Evolutionary conservation across 495 filamentous ascomycete species (phyloP), one percentile per base, ranked within the genome.

Genomic region (Aspergillus incahuasiensis): DNA sequence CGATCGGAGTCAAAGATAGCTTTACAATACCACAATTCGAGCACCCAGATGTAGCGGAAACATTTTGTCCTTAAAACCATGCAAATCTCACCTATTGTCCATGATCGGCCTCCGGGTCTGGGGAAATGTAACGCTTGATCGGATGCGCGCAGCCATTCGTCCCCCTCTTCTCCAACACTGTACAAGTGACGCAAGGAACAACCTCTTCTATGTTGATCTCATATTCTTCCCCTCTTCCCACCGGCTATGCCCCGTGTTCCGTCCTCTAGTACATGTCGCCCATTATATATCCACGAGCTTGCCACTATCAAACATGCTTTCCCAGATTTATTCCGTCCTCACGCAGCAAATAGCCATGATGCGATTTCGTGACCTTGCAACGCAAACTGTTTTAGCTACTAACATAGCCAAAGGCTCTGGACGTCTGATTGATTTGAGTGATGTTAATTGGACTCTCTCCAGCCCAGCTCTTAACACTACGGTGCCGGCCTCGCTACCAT

Each of bases 401-500:
- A 55, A 51, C 2, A 13, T 63, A 15, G 57, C 59, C 6, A 18
- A 53, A 21, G 55, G 54, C 6, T 52, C 60, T 1, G 67, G 55
- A 5, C 72, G 77, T 35, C 68, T 71, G 48, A 63, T 85, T 18
- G 76, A 84, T 40, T 65, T 88, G 16, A 78, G 78, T 43, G 69
- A 70, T 0, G 68, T 74, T 51, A 55, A 66, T 44, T 88, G 85
- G 85, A 82, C 76, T 0, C 67, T 88, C 12, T 75, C 72, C 15
- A 83, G 76, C 55, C 63, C 69, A 18, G 74, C 71, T 6, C 54
- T 74, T 38, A 82, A 84, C 57, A 76, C 79, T 15, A 80, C 74
- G 0, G 81, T 86, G 13, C 80, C 82, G 1, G 86, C 76, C 5
- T 72, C 70, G 19, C 70, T 88, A 3, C 86, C 86, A 6, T 86